Conservation (phyloP, 23 red algal genomes). For the Chondrus crispus region DNA sequence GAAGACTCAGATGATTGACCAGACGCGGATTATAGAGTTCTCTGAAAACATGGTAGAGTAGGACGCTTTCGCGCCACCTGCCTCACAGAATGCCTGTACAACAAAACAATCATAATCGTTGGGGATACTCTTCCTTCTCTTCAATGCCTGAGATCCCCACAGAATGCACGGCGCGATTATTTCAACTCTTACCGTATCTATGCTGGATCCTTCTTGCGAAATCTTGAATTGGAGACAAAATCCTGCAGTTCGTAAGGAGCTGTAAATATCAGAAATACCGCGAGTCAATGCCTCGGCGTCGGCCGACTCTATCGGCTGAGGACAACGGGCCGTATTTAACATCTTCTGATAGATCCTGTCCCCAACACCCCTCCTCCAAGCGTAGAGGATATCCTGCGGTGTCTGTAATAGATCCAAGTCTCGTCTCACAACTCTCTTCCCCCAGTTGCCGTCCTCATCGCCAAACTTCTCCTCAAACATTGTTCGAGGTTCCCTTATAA, state of each 20-base stretch:
- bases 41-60: not conserved
- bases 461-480: not conserved
- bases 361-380: not conserved
- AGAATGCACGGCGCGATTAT: not conserved
- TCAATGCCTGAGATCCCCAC: not conserved
- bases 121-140: not conserved
- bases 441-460: not conserved
- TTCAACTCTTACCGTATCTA: not conserved
- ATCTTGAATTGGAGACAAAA: not conserved
- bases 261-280: not conserved
- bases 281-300: not conserved
- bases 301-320: not conserved
- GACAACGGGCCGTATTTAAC: not conserved
- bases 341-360: not conserved
- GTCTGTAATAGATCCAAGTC: not conserved
- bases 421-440: not conserved
- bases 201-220: not conserved
- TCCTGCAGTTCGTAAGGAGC: not conserved
- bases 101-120: slow-evolving; percentile 20
- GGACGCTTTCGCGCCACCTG: not conserved
- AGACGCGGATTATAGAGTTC: not conserved
- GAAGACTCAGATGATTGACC: not conserved
- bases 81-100: not conserved
- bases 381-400: not conserved
- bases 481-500: not conserved